phyloP scores from a whole-genome alignment of 1,139 yeast genomes.

The Saccharomycopsis crataegensis region DNA sequence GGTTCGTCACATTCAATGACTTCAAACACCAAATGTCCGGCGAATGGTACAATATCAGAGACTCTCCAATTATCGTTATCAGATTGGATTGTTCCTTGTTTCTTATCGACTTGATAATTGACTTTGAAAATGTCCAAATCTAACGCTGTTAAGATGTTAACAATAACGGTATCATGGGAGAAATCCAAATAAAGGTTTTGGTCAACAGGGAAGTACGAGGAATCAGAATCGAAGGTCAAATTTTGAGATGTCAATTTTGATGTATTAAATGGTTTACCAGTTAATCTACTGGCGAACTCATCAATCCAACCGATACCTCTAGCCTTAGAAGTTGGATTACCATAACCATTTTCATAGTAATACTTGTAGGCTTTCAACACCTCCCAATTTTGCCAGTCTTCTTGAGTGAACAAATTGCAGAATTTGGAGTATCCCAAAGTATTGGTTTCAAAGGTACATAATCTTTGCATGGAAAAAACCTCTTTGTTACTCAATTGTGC shows the following conservation, averaged over 20 bases:
- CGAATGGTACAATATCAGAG: slow-evolving; percentile 20
- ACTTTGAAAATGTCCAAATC: slow-evolving; percentile 21
- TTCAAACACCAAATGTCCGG: slow-evolving; percentile 20
- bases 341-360: slow-evolving; percentile 20
- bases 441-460: slow-evolving; percentile 31
- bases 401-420: slow-evolving; percentile 28
- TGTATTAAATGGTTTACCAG: slow-evolving; percentile 11
- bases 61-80: slow-evolving; percentile 22
- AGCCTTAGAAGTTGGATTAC: slow-evolving; percentile 21
- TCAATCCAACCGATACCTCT: slow-evolving; percentile 21
- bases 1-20: slow-evolving; percentile 21
- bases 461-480: slow-evolving; percentile 25
- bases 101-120: slow-evolving; percentile 7
- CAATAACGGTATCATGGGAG: slow-evolving; percentile 20
- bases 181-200: slow-evolving; percentile 21
- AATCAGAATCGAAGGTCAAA: slow-evolving; percentile 19
- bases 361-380: slow-evolving; percentile 23
- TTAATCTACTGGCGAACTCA: slow-evolving; percentile 20
- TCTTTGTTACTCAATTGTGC: slow-evolving; percentile 24
- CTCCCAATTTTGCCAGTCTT: slow-evolving; percentile 25
- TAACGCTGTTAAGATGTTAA: slow-evolving; percentile 20
- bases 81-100: slow-evolving; percentile 8
- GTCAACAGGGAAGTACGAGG: slow-evolving; percentile 21
- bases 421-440: slow-evolving; percentile 28
- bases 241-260: slow-evolving; percentile 19